Conservation (phyloP, 2,329 filamentous ascomycete genomes). For the Neofusicoccum cordaticola region DNA sequence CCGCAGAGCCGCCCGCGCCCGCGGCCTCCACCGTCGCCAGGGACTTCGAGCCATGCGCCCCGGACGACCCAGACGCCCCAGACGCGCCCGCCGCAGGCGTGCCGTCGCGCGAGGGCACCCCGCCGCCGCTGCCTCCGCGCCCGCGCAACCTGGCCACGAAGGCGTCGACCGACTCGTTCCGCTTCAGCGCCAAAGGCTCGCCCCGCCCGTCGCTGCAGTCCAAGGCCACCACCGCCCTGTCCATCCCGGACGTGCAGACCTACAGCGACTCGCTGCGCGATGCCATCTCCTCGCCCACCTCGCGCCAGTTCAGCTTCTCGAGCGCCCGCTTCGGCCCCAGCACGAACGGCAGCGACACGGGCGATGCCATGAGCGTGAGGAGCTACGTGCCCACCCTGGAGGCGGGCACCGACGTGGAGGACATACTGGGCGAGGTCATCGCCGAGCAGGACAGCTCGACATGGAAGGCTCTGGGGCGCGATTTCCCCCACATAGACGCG, state of each 20-base stretch:
- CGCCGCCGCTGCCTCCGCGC: constrained; percentile 57
- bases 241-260: constrained; percentile 72
- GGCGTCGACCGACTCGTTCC: constrained; percentile 38
- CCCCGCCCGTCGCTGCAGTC: constrained; percentile 48
- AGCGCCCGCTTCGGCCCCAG: constrained; percentile 30
- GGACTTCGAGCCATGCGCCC: constrained; percentile 7
- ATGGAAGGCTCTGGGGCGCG: constrained; percentile 65
- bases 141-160: constrained; percentile 25
- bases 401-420: constrained; percentile 71
- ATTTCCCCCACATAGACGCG: constrained; percentile 48
- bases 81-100: background rate
- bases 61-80: background rate
- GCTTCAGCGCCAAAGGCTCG: constrained; percentile 30
- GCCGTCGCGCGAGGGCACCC: constrained; percentile 44
- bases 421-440: constrained; percentile 71
- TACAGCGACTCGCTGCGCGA: constrained; percentile 55
- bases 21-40: background rate
- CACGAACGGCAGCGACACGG: constrained; percentile 53
- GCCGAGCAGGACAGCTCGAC: constrained; percentile 63
- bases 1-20: background rate
- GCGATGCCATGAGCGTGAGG: constrained; percentile 64
- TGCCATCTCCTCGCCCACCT: constrained; percentile 29
- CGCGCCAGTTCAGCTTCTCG: constrained; percentile 38
- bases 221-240: constrained; percentile 79
- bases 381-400: constrained; percentile 65